Evolutionary conservation across 345 rosid species (phyloP), one percentile per base, ranked within the genome.

Genomic region (Trapa bicornis): DNA sequence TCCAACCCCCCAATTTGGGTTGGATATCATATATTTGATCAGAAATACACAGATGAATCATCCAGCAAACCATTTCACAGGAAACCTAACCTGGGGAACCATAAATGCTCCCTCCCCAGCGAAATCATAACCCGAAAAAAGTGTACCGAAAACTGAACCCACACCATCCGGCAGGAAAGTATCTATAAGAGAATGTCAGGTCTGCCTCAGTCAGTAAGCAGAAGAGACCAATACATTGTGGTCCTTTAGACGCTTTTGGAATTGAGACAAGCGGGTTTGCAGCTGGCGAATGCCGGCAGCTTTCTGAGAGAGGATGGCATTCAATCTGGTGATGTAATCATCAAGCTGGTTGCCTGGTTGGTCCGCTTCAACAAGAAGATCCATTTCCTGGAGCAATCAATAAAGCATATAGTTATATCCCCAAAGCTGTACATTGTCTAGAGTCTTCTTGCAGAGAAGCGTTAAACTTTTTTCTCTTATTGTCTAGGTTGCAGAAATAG

Each of bases 291-390:
- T 93, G 60, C 97, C 96, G 3, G 90, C 91, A 50, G 96, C 92
- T 80, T 93, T 90, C 76, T 87, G 96, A 63, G 94, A 82, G 47
- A 93, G 96, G 77, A 93, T 81, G 65, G 77, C 75, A 75, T 85
- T 84, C 81, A 93, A 72, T 76, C 85, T 87, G 1, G 89, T 76
- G 16, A 94, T 71, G 68, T 94, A 94, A 68, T 79, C 86, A 42
- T 91, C 97, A 17, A 91, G 84, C 74, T 91, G 97, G 75, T 94
- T 91, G 67, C 99, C 99, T 0, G 97, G 99, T 75, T 88, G 96
- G 80, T 94, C 97, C 61, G 97, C 97, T 81, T 84, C 92, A 43
- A 87, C 96, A 73, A 94, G 76, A 47, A 94, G 76, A 75, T 86
- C 85, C 99, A 94, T 94, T 84, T 94, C 99, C 99, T 94, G 83